Percentiles rank a stretch among this genome's conserved stretches.
Conservation (phyloP, 805 yeast species). For the Kregervanrija pseudodelftensis region DNA sequence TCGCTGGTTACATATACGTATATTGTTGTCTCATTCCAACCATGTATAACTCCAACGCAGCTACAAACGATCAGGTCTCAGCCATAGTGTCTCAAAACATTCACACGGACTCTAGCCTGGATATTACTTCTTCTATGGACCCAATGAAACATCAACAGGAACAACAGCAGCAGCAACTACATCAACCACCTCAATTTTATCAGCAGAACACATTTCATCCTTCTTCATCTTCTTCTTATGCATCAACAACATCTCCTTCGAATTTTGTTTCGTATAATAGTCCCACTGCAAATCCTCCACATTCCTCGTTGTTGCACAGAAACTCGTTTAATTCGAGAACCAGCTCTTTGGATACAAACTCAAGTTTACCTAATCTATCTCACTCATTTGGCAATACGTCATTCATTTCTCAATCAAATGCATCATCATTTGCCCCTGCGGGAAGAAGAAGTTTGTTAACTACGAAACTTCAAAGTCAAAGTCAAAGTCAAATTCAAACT, state of each 20-base stretch:
- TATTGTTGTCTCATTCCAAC: too few relatives aligned
- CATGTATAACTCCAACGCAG: too few relatives aligned
- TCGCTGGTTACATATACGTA: too few relatives aligned
- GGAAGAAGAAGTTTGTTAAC: constrained; percentile 26
- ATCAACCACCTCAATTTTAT: constrained; percentile 10
- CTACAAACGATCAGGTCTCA: too few relatives aligned
- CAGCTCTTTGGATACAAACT: constrained; percentile 16
- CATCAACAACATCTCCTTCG: constrained; percentile 24
- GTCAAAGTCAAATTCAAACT: constrained; percentile 15
- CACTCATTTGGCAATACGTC: constrained; percentile 2
- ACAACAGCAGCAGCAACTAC: constrained; percentile 4
- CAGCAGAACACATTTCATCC: constrained; percentile 9
- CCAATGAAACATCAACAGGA: too few relatives aligned
- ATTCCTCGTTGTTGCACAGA: constrained; percentile 15
- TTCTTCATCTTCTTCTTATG: constrained; percentile 18
- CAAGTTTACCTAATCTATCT: background rate
- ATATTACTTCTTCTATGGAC: too few relatives aligned
- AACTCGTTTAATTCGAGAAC: constrained; percentile 23
- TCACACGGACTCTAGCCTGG: too few relatives aligned
- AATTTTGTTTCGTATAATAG: constrained; percentile 25
- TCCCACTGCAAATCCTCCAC: constrained; percentile 28
- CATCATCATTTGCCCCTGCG: constrained; percentile 16
- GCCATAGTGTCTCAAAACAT: too few relatives aligned
- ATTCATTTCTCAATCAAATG: constrained; percentile 2
- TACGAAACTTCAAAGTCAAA: constrained; percentile 21